Evolutionary conservation across 2,329 filamentous ascomycete species (phyloP), one percentile per base, ranked within the genome.

Genomic region (Shiraia sp.): DNA sequence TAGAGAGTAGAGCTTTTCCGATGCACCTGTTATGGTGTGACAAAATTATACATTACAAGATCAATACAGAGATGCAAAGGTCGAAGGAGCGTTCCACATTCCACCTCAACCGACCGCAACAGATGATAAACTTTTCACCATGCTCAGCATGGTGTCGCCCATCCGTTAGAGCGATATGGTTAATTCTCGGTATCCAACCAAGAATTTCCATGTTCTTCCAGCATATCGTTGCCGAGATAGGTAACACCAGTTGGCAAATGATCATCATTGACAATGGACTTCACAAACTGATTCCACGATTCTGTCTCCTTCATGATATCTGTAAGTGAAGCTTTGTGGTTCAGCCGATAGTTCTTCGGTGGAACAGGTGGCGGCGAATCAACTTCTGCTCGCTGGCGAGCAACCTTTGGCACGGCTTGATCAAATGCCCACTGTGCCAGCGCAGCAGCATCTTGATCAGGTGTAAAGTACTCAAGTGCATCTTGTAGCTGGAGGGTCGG

Each of bases 401-500:
- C 28, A 12, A 47, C 47, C 26, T 42, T 32, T 25, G 16, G 40
- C 6, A 47, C 41, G 6, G 57, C 51, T 16, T 47, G 52, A 5
- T 48, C 36, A 15, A 52, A 64, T 0, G 62, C 63, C 4, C 61
- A 19, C 12, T 46, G 42, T 3, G 53, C 64, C n/a, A 66, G 34
- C 6, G 42, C 32, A 6, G 42, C 44, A 2, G 51, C 50, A 15
- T 59, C 33, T 17, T 61, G 47, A 3, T 45, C 35, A 4, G 36
- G 17, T 1, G 34, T 53, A 22, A 49, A 66, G 17, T 54, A 66
- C 24, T 67, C 63, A 1, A 67, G 56, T 5, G 42, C 38, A 24
- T 67, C 63, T 19, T 67, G 63, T 1, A 67, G 44, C 10, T 63
- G 54, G 1, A 59, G 53, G 0, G 13, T 24, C 0, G 41, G 16